A percentile compares a stretch with the other conserved stretches of the same genome.
phyloP scores from a whole-genome alignment of 176 grass and related monocot genomes.

The Aechmea fasciata region DNA sequence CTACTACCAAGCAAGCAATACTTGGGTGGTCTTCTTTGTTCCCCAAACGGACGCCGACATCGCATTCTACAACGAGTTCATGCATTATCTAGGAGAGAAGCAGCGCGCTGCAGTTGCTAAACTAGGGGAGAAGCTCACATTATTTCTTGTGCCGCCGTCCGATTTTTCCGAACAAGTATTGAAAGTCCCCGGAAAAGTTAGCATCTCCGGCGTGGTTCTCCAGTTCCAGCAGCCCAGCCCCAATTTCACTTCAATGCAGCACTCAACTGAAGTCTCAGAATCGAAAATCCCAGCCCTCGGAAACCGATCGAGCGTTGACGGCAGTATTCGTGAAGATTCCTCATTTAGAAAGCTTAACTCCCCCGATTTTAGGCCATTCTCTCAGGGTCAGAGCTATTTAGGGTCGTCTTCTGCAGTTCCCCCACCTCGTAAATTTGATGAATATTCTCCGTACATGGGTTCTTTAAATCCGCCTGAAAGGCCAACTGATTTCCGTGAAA shows the following conservation, averaged over 20 bases:
- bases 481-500: conserved; percentile 16
- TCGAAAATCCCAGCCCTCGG: conserved; percentile 6
- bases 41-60: conserved; percentile 88
- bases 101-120: conserved; percentile 88
- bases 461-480: conserved; percentile 30
- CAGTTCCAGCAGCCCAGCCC: conserved; percentile 60
- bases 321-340: conserved; percentile 21
- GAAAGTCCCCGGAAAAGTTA: conserved; percentile 88
- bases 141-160: conserved; percentile 93
- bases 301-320: conserved; percentile 20
- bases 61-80: conserved; percentile 86
- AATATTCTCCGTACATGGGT: conserved; percentile 28
- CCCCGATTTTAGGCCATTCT: conserved; percentile 32
- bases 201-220: conserved; percentile 89
- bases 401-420: conserved; percentile 26
- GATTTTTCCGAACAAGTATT: conserved; percentile 91
- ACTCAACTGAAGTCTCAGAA: conserved; percentile 28
- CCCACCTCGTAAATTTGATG: conserved; percentile 25
- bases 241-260: conserved; percentile 32
- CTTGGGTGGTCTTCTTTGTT: conserved; percentile 97
- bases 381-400: conserved; percentile 39
- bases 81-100: conserved; percentile 93
- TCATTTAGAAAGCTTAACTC: conserved; percentile 26
- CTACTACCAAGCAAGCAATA: conserved; percentile 68
- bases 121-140: conserved; percentile 66